These are phyloP conservation scores for Penicillium sp. DNA, from an alignment of 2,329 filamentous ascomycete genomes.

Conservation along the genomic window DNA sequence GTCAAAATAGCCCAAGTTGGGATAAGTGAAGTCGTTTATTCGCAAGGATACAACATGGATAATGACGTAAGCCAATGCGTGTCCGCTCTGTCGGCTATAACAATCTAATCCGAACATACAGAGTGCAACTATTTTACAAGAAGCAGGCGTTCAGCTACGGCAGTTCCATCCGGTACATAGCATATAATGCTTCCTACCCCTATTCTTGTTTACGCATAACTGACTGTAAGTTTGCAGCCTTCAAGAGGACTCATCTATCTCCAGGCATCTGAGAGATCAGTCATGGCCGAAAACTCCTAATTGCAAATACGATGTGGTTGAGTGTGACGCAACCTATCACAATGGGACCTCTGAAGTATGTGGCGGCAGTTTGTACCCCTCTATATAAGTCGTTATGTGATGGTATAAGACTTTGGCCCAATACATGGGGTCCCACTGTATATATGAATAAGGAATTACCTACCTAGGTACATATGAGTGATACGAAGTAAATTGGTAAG, in stretches of 20 bases:
- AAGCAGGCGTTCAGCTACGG: constrained; percentile 79
- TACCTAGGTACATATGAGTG: no score
- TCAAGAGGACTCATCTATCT: constrained; percentile 65
- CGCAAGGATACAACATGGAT: constrained; percentile 93
- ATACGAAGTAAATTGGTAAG: no score
- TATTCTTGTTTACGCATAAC: background rate
- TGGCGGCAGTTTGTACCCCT: no score
- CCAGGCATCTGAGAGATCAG: constrained; percentile 42
- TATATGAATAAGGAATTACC: no score
- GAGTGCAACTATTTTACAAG: constrained; percentile 75
- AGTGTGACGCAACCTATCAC: background rate
- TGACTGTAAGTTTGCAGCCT: constrained; percentile 47
- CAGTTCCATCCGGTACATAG: constrained; percentile 81
- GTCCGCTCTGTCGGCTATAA: constrained; percentile 7
- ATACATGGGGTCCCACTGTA: no score
- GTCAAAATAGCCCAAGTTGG: constrained; percentile 98
- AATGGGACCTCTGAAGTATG: no score
- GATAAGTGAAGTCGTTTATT: constrained; percentile 93
- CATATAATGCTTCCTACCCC: background rate
- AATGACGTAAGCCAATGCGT: constrained; percentile 51
- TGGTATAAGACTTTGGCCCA: no score
- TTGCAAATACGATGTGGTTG: background rate
- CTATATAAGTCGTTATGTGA: no score
- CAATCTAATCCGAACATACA: constrained; percentile 24
- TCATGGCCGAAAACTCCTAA: background rate